Percentiles rank a stretch among this genome's conserved stretches.
Evolutionary conservation across 2,329 filamentous ascomycete species (phyloP).

Genomic region (Epichloe scottii): DNA sequence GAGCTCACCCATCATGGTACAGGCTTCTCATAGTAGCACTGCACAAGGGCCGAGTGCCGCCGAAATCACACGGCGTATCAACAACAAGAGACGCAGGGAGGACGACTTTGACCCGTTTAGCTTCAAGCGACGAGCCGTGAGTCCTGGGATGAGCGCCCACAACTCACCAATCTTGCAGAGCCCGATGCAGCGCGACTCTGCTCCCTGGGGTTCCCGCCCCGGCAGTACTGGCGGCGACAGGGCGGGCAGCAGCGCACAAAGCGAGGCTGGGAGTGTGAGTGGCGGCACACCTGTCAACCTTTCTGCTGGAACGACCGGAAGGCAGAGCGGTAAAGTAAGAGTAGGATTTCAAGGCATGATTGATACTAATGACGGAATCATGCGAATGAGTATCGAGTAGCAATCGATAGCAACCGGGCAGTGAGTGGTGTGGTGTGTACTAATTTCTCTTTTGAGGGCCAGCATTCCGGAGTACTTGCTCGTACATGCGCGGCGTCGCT

Average conservation of each 20-base stretch:
- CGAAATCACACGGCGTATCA: constrained; percentile 66
- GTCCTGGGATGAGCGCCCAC: constrained; percentile 79
- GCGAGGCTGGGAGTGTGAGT: constrained; percentile 31
- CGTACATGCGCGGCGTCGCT: background rate
- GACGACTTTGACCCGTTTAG: constrained; percentile 81
- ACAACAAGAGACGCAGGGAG: constrained; percentile 73
- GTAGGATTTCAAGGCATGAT: constrained; percentile 86
- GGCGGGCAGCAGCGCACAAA: constrained; percentile 39
- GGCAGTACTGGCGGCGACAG: constrained; percentile 46
- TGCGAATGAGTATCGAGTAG: constrained; percentile 93
- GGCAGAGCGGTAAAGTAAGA: constrained; percentile 43
- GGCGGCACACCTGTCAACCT: constrained; percentile 17
- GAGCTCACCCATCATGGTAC: background rate
- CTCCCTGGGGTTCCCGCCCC: constrained; percentile 60
- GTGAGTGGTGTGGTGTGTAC: background rate
- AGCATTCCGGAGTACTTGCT: background rate
- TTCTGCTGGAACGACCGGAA: constrained; percentile 25
- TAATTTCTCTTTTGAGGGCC: no score
- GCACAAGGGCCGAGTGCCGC: constrained; percentile 49
- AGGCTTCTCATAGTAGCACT: constrained; percentile 18
- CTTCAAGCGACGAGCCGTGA: constrained; percentile 86
- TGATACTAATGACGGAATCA: constrained; percentile 87
- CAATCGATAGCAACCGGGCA: background rate
- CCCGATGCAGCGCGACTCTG: constrained; percentile 59
- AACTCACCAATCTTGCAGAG: constrained; percentile 83